A percentile compares a stretch with the other conserved stretches of the same genome.
phyloP scores from a whole-genome alignment of 2,329 filamentous ascomycete genomes.

The Trichothecium roseum region DNA sequence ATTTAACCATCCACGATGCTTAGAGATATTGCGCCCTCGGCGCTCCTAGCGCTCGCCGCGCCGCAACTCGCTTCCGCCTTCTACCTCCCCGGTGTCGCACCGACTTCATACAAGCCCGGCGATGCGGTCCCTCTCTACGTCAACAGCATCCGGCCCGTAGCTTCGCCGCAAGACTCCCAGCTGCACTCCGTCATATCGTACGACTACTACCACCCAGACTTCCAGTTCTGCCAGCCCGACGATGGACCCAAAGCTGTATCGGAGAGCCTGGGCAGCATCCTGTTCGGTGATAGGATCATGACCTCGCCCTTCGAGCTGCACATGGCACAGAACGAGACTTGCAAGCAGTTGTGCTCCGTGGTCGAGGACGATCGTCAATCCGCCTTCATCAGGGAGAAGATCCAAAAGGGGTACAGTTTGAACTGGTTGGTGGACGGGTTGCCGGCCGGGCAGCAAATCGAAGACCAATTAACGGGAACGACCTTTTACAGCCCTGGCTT shows the following conservation, averaged over 20 bases:
- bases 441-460: slow-evolving; percentile 75
- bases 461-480: slow-evolving; percentile 64
- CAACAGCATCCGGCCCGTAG: slow-evolving; percentile 82
- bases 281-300: slow-evolving; percentile 95
- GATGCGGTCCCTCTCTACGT: slow-evolving; percentile 81
- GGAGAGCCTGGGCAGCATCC: slow-evolving; percentile 79
- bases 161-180: slow-evolving; percentile 65
- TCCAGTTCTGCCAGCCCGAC: slow-evolving; percentile 79
- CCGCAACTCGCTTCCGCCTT: slow-evolving; percentile 60
- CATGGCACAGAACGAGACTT: slow-evolving; percentile 81
- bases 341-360: slow-evolving; percentile 66
- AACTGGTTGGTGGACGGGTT: slow-evolving; percentile 96
- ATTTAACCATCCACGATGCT: slow-evolving; percentile 29
- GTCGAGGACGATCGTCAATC: slow-evolving; percentile 55
- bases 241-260: slow-evolving; percentile 69
- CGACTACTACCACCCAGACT: slow-evolving; percentile 86
- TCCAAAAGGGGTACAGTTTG: slow-evolving; percentile 77
- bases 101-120: slow-evolving; percentile 76
- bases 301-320: slow-evolving; percentile 87
- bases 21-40: slow-evolving; percentile 34
- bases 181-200: slow-evolving; percentile 89
- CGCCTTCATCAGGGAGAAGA: slow-evolving; percentile 72
- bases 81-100: slow-evolving; percentile 92
- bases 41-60: slow-evolving; percentile 37
- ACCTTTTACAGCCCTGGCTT: slow-evolving; percentile 91